Evolutionary conservation across 148 eudicot species (phyloP), one percentile per base, ranked within the genome.

Genomic region (Rhododendron vialii): DNA sequence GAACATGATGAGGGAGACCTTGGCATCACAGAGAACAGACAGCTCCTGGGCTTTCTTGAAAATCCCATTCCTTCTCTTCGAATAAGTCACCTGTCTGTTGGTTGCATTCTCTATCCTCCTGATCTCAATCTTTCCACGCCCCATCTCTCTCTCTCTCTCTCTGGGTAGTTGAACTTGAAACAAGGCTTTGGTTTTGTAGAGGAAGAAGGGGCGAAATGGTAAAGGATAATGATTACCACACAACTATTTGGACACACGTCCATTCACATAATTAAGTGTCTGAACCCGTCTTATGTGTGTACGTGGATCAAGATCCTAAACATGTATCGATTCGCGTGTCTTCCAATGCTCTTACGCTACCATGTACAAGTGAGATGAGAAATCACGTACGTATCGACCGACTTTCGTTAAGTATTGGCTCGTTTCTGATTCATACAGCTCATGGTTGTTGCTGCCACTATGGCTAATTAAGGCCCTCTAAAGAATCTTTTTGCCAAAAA

Each of bases 1-100:
- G 81, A 92, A 76, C 90, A 93, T 92, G 85, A 93, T 81, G 30
- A 92, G 81, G 33, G 92, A 89, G 77, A 93, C 91, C 63, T 91
- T 92, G 11, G 95, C 95, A 84, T 93, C 95, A 85, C 95, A 93
- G 3, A 93, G 86, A 20, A 93, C 91, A 30, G 88, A 79, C 3
- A 93, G 92, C 14, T 93, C 93, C 76, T 93, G 88, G 38, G 95
- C 95, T 88, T 93, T 93, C 89, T 93, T 93, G 87, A 93, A 86
- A 1, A 93, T 88, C 15, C 95, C 95, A 84, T 92, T 93, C 83
- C 93, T 90, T 84, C 95, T 41, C 88, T 93, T 93, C 5, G 95
- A 93, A 74, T 90, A 93, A 26, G 95, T 93, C 1, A 93, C 95
- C 85, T 93, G 95, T 85, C 95, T 88, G 75, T 89, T 93, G 2